A percentile compares a stretch with the other conserved stretches of the same genome.
phyloP scores from a whole-genome alignment of 1,284 basidiomycete genomes.

The Boletellus dicymbophilus region DNA sequence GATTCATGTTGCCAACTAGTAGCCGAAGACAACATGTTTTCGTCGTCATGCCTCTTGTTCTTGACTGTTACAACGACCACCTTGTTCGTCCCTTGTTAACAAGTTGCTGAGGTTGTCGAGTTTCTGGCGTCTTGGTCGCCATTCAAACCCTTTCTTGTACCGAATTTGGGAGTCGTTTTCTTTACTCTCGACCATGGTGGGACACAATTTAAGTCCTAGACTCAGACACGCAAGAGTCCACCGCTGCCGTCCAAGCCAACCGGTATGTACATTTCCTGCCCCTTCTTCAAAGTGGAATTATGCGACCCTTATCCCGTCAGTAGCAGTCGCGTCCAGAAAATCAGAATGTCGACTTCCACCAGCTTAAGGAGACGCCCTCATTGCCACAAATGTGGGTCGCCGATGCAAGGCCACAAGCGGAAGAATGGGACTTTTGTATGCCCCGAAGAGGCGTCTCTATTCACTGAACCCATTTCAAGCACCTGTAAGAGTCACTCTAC shows the following conservation, averaged over 20 bases:
- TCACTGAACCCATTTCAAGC: conserved; percentile 17
- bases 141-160: conserved; percentile 22
- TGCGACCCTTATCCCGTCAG: background rate
- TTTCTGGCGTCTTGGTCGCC: conserved; percentile 16
- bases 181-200: background rate
- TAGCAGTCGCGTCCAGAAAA: conserved; percentile 2
- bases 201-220: conserved; percentile 26
- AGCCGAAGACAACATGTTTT: too few species aligned
- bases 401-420: conserved; percentile 36
- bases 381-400: conserved; percentile 34
- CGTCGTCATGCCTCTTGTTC: too few species aligned
- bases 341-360: conserved; percentile 31
- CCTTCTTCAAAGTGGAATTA: conserved; percentile 7
- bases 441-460: conserved; percentile 16
- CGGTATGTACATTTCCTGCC: conserved; percentile 21
- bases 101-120: background rate
- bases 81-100: conserved; percentile 20
- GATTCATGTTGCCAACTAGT: too few species aligned
- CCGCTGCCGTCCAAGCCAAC: conserved; percentile 25
- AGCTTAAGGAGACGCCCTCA: conserved; percentile 34
- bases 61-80: conserved; percentile 25
- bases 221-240: conserved; percentile 2
- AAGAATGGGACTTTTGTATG: conserved; percentile 32
- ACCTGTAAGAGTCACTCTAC: conserved; percentile 25
- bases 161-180: conserved; percentile 23